phyloP scores from a whole-genome alignment of 148 eudicot genomes.

The Silene latifolia region DNA sequence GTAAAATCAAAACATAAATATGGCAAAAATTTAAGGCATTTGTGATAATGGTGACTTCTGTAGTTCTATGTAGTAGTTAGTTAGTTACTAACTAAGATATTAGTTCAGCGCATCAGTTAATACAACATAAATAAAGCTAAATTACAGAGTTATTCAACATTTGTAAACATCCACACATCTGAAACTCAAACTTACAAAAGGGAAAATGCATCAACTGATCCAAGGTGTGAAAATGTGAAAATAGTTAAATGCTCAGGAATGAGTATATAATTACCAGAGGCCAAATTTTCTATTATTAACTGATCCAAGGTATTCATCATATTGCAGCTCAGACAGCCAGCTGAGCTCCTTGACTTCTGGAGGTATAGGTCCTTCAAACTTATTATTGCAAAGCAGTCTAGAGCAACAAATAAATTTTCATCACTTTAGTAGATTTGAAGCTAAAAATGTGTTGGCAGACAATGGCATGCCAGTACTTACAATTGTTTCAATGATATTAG shows the following conservation, averaged over 20 bases:
- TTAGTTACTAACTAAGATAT: no score
- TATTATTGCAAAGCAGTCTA: conserved; percentile 75
- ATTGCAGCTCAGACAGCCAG: conserved; percentile 50
- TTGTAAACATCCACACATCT: background rate
- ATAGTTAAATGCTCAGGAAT: background rate
- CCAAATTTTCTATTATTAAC: conserved; percentile 54
- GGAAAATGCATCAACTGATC: background rate
- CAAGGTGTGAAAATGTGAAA: background rate
- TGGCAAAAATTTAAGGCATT: no score
- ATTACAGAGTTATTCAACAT: no score
- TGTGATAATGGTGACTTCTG: no score
- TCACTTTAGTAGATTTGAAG: conserved; percentile 1
- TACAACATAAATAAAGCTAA: no score
- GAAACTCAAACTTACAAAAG: background rate
- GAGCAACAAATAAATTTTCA: background rate
- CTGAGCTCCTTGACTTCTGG: conserved; percentile 52
- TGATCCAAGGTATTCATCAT: conserved; percentile 49
- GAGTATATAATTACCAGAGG: conserved; percentile 38
- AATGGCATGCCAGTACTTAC: conserved; percentile 42
- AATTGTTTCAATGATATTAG: conserved; percentile 52
- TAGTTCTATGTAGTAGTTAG: no score
- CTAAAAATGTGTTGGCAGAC: background rate
- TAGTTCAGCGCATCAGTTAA: no score
- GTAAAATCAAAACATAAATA: no score
- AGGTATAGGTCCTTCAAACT: conserved; percentile 59